These are phyloP conservation scores for Cocos nucifera DNA, from an alignment of 176 grass and related monocot species.

Conservation along the genomic window DNA sequence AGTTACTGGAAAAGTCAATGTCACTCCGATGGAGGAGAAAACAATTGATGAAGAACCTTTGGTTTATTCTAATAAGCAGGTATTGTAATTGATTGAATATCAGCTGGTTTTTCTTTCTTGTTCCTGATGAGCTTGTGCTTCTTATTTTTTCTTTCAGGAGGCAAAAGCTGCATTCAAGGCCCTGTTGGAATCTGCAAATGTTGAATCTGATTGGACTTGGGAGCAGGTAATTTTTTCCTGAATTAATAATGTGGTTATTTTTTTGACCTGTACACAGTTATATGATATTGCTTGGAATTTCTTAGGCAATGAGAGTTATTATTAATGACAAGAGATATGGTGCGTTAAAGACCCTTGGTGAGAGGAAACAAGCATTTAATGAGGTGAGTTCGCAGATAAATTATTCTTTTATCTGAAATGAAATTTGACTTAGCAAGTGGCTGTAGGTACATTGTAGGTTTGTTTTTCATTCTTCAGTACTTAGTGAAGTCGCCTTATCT, in stretches of 20 bases:
- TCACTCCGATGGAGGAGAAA: constrained; percentile 67
- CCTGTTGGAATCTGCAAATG: constrained; percentile 77
- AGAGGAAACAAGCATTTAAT: constrained; percentile 98
- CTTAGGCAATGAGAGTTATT: constrained; percentile 87
- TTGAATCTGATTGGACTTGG: constrained; percentile 93
- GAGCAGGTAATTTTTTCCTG: constrained; percentile 45
- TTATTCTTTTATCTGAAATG: too few relatives aligned
- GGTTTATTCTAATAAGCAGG: constrained; percentile 79
- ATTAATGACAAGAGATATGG: constrained; percentile 93
- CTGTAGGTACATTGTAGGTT: too few relatives aligned
- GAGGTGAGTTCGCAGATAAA: constrained; percentile 39
- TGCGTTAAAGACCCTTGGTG: constrained; percentile 88
- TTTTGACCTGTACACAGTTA: too few relatives aligned
- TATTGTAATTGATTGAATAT: constrained; percentile 19
- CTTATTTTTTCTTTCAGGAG: constrained; percentile 40
- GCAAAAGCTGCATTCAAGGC: constrained; percentile 87
- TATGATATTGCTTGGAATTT: constrained; percentile 10
- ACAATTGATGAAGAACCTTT: constrained; percentile 61
- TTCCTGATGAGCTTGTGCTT: not conserved
- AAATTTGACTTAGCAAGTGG: too few relatives aligned
- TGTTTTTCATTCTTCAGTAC: too few relatives aligned
- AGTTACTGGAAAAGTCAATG: constrained; percentile 51
- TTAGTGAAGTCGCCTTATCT: too few relatives aligned
- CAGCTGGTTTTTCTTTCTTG: not conserved
- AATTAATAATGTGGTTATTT: too few relatives aligned